phyloP scores from a whole-genome alignment of 116 monocot species.

The Phalaenopsis hybrid region DNA sequence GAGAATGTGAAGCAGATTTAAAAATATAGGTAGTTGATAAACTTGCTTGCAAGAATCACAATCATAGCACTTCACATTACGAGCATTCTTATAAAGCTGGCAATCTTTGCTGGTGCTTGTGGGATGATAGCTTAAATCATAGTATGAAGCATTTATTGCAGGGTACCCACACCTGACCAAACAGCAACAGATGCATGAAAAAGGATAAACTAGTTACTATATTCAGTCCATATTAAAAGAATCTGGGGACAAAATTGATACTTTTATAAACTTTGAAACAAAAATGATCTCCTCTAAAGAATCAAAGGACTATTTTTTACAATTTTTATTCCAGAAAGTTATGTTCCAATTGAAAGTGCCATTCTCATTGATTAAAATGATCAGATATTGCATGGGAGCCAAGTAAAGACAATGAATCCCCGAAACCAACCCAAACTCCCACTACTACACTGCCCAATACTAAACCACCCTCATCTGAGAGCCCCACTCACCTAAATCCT shows the following conservation, averaged over 20 bases:
- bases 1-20: neutral
- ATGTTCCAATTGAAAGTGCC: neutral
- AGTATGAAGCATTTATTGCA: constrained; percentile 77
- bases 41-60: constrained; percentile 99
- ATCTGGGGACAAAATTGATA: too few species aligned
- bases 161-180: constrained; percentile 85
- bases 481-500: too few species aligned
- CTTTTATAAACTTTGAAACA: neutral
- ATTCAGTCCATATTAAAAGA: too few species aligned
- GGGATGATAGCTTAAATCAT: constrained; percentile 92
- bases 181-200: neutral
- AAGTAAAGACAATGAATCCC: too few species aligned
- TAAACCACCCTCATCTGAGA: too few species aligned
- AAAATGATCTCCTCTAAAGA: too few species aligned
- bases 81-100: constrained; percentile 80
- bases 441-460: too few species aligned
- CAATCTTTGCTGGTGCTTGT: constrained; percentile 72
- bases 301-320: neutral
- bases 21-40: neutral
- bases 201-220: neutral
- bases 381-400: neutral
- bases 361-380: neutral
- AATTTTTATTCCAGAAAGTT: neutral
- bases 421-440: too few species aligned
- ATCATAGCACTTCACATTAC: constrained; percentile 60